Base-by-base conservation (phyloP, 352 stramenopile genomes). In the Chrysophaeum taylorii region DNA sequence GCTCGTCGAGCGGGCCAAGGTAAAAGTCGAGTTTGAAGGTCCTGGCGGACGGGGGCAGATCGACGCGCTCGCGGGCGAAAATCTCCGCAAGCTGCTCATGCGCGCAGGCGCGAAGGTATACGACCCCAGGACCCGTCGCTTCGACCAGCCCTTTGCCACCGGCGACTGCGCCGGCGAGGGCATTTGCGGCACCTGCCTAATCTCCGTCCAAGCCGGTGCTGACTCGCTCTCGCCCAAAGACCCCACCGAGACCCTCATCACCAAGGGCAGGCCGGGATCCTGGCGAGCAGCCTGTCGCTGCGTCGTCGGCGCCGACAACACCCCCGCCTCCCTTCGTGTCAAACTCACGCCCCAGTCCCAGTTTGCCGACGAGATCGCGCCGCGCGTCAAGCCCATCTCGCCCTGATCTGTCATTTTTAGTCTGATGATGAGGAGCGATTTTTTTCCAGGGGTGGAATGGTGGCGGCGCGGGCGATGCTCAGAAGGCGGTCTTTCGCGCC, bases 131-230 rank as follows among this genome's bases (percentile, higher is more conserved):
- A 84, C 79, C 4, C 43, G 53, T 66, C 74, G 79, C 29, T 81
- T 83, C 68, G 79, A 84, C 61, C 74, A 81, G 73, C 79, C 79
- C 33, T 80, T 79, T 70, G 71, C 70, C 4, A 82, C 71, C 0
- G 78, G 77, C 16, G 75, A 84, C 73, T 84, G 79, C 68, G 79
- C 48, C 18, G 79, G 79, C 33, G 79, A 84, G 36, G 79, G 79
- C 23, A 71, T 79, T 37, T 84, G 79, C 37, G 76, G 73, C 23
- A 79, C 73, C 29, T 78, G 72, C 52, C 45, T 78, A 12, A 69
- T 76, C 15, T 42, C 57, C 23, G 64, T 75, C 12, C 42, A 42
- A 27, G 43, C 72, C 41, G 70, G 70, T 52, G 25, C 31, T n/a
- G 50, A 63, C 25, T 52, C 38, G 25, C 68, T 76, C 2, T 72